Evolutionary conservation across 2,329 filamentous ascomycete genomes (phyloP).

Genomic region (Colletotrichum echinochloae): DNA sequence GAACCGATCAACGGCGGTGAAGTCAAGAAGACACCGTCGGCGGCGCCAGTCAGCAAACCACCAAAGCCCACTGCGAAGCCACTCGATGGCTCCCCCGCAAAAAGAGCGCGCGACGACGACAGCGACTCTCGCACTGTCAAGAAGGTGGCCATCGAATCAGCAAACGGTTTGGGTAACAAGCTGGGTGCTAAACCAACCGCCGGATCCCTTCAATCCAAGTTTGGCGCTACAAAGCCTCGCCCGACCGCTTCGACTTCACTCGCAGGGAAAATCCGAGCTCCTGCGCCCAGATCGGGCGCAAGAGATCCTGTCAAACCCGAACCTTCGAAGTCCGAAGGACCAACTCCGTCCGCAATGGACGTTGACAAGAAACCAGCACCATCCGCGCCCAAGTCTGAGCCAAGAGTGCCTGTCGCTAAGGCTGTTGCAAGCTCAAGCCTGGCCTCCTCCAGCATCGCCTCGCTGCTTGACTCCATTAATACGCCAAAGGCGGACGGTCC

Average conservation of each 20-base stretch:
- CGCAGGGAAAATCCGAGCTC: conserved; percentile 61
- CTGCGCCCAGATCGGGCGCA: conserved; percentile 50
- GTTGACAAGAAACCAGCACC: conserved; percentile 35
- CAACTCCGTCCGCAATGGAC: conserved; percentile 36
- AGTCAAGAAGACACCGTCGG: conserved; percentile 43
- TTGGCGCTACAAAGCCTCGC: conserved; percentile 47
- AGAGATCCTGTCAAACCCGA: conserved; percentile 44
- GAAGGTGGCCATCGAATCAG: conserved; percentile 57
- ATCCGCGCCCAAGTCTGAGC: conserved; percentile 45
- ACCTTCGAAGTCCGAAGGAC: conserved; percentile 38
- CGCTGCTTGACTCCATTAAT: conserved; percentile 64
- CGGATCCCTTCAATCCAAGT: conserved; percentile 45
- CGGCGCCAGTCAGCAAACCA: conserved; percentile 35
- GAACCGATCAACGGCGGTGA: conserved; percentile 45
- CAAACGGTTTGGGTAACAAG: conserved; percentile 55
- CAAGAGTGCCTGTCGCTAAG: conserved; percentile 44
- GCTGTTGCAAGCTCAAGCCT: conserved; percentile 50
- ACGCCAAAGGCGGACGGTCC: conserved; percentile 60
- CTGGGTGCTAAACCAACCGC: conserved; percentile 50
- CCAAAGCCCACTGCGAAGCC: conserved; percentile 50
- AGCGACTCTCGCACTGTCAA: conserved; percentile 54
- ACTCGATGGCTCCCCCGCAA: conserved; percentile 47
- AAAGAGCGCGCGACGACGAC: conserved; percentile 56
- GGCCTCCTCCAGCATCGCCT: conserved; percentile 63
- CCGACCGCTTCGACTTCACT: conserved; percentile 51